phyloP scores from a whole-genome alignment of 176 grass and related monocot genomes.

The Carex pumila region DNA sequence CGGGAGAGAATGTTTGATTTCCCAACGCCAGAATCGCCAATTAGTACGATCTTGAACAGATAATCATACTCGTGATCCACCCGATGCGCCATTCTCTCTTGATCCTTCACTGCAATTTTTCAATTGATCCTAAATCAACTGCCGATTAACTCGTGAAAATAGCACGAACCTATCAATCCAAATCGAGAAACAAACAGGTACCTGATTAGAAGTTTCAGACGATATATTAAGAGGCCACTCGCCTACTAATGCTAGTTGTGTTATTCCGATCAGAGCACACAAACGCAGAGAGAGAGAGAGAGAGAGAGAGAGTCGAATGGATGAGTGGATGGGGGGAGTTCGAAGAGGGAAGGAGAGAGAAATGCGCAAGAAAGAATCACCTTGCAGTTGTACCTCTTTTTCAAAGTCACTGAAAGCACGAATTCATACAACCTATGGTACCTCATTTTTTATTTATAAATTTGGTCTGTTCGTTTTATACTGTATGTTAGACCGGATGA shows the following conservation, averaged over 20 bases:
- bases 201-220: neutral
- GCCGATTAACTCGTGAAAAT: neutral
- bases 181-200: neutral
- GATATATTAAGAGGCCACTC: neutral
- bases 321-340: neutral
- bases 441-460: too few relatives aligned
- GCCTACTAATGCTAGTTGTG: neutral
- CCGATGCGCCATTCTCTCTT: constrained; percentile 28
- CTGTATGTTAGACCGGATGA: too few relatives aligned
- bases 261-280: neutral
- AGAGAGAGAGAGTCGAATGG: neutral
- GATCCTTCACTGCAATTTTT: constrained; percentile 17
- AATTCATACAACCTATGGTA: too few relatives aligned
- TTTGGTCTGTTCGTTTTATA: too few relatives aligned
- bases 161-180: neutral
- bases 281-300: neutral
- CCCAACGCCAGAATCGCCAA: constrained; percentile 78
- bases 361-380: neutral
- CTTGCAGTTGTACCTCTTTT: neutral
- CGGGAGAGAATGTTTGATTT: constrained; percentile 86
- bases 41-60: constrained; percentile 90
- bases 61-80: constrained; percentile 81
- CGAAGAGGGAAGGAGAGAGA: neutral
- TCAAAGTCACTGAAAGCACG: neutral
- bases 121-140: neutral